Evolutionary conservation across 1,284 basidiomycete genomes (phyloP).

Genomic region (Heterobasidion irregulare): DNA sequence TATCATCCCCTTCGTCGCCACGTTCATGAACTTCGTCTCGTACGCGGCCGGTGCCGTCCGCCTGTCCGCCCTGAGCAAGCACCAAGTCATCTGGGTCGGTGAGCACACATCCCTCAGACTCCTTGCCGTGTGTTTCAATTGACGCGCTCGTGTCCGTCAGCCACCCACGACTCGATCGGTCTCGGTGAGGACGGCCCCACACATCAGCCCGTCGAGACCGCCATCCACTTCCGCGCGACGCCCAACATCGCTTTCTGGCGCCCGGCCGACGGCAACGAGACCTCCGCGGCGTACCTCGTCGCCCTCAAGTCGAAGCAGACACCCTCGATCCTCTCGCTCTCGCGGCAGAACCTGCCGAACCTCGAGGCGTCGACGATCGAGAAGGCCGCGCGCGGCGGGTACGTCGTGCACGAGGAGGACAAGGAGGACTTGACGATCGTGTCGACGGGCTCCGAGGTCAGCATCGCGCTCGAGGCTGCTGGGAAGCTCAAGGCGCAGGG

Average conservation of each 20-base stretch:
- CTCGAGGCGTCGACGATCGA: constrained; percentile 85
- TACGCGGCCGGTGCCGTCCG: constrained; percentile 91
- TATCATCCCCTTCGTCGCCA: constrained; percentile 80
- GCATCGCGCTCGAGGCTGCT: constrained; percentile 81
- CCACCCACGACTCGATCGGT: constrained; percentile 87
- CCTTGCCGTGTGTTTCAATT: not conserved
- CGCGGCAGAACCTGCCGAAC: constrained; percentile 90
- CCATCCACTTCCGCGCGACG: constrained; percentile 78
- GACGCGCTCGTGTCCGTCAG: constrained; percentile 26
- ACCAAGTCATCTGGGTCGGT: constrained; percentile 91
- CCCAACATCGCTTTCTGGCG: constrained; percentile 92
- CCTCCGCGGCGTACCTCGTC: constrained; percentile 82
- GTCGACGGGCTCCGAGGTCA: constrained; percentile 83
- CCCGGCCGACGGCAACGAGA: constrained; percentile 92
- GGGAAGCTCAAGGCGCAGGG: constrained; percentile 69
- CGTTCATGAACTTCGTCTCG: constrained; percentile 93
- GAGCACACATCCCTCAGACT: constrained; percentile 27
- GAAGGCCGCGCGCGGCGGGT: constrained; percentile 79
- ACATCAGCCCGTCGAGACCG: constrained; percentile 91
- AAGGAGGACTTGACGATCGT: constrained; percentile 82
- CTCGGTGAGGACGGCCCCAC: constrained; percentile 95
- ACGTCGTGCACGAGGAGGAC: constrained; percentile 78
- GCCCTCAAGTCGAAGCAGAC: constrained; percentile 69
- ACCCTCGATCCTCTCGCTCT: constrained; percentile 84
- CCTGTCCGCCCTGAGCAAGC: constrained; percentile 81